Percentiles rank a stretch among this genome's conserved stretches.
Conservation (phyloP, 371 early-diverging fungal species). For the Blastocladiella emersonii region DNA sequence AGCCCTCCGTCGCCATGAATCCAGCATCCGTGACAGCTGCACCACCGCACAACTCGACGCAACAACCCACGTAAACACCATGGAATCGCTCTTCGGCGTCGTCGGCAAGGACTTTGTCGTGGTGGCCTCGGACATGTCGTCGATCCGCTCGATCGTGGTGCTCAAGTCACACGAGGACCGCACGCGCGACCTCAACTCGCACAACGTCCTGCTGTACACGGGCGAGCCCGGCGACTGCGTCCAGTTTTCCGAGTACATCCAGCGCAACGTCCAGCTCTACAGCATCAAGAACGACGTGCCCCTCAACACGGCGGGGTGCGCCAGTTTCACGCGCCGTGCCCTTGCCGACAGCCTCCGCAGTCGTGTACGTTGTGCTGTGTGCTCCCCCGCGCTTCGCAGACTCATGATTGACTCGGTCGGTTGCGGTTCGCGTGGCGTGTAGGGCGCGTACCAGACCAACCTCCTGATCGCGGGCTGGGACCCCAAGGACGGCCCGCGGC, state of each 20-base stretch:
- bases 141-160: slow-evolving; percentile 76
- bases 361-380: slow-evolving; percentile 42
- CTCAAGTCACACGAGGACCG: slow-evolving; percentile 86
- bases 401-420: no score
- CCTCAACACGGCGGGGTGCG: slow-evolving; percentile 63
- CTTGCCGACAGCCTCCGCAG: slow-evolving; percentile 74
- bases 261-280: slow-evolving; percentile 81
- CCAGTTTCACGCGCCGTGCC: slow-evolving; percentile 71
- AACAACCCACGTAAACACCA: slow-evolving; percentile 18
- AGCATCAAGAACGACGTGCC: slow-evolving; percentile 67
- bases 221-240: slow-evolving; percentile 93
- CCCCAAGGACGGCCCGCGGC: slow-evolving; percentile 48
- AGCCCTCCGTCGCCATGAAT: no score
- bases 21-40: no score
- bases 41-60: no score
- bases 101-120: slow-evolving; percentile 88
- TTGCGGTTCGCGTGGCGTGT: background rate
- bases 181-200: slow-evolving; percentile 60
- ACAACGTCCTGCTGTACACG: slow-evolving; percentile 65
- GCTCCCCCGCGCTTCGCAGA: no score
- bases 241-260: slow-evolving; percentile 90
- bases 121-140: slow-evolving; percentile 65
- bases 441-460: slow-evolving; percentile 69
- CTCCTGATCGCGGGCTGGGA: slow-evolving; percentile 77
- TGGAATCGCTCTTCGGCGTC: slow-evolving; percentile 87